Evolutionary conservation across 2,329 filamentous ascomycete species (phyloP), one percentile per base, ranked within the genome.

Genomic region (Alternaria dauci): DNA sequence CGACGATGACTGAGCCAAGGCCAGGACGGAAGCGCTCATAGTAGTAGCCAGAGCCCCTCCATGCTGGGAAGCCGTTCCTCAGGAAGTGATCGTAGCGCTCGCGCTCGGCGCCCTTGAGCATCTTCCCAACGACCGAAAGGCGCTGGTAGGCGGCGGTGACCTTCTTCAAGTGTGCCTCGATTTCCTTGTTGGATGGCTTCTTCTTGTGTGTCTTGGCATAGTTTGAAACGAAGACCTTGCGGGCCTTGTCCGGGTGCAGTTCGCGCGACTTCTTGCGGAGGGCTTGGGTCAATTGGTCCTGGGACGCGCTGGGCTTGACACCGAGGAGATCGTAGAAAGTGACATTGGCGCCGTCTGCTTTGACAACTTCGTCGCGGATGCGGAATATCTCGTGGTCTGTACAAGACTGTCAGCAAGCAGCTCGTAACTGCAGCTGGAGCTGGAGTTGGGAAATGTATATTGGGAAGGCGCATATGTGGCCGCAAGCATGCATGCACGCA

Each of bases 21-120:
- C 95, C 95, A 2, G 95, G 95, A 20, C 95, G 88, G 85, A 94
- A 97, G 59, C 95, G 89, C 72, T 89, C 89, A 83, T 99, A 99
- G 86, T 98, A 99, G 86, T 99, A 99, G 64, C 95, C 94, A 44
- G 94, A 97, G 59, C 95, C 95, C 82, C 94, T 94, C 95, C 95
- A 99, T 57, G 88, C 88, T 32, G 95, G 95, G 83, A 99, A 99
- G 63, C 95, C 95, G 80, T 98, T 93, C 78, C 84, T 82, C 62
- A 98, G 81, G 83, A 98, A 99, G 79, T 97, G 91, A 78, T 99
- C 94, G 80, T 99, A 99, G 65, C 95, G 91, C 70, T 92, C 91
- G 65, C 95, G 88, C 55, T 87, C 87, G 3, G 91, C 83, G 1
- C 94, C 93, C 70, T 91, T 89, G 53, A 99, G 89, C 74, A 99